Conservation (phyloP, 2,329 filamentous ascomycete genomes). For the Aureobasidium sp. region DNA sequence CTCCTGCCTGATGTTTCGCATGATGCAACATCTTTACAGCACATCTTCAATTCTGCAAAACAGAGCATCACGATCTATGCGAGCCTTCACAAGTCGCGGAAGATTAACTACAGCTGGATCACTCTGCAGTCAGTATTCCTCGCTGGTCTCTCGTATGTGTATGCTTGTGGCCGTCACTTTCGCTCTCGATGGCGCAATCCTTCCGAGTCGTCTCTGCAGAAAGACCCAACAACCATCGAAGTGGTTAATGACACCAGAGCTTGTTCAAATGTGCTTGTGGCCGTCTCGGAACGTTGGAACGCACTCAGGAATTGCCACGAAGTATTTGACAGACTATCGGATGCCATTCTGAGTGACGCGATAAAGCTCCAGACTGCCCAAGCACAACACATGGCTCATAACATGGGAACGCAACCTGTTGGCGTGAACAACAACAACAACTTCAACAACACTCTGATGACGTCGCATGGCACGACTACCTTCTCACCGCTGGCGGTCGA, state of each 20-base stretch:
- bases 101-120: slow-evolving; percentile 46
- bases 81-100: slow-evolving; percentile 37
- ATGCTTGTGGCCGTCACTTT: slow-evolving; percentile 37
- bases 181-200: slow-evolving; percentile 20
- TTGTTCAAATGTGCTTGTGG: slow-evolving; percentile 41
- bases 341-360: slow-evolving; percentile 37
- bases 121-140: slow-evolving; percentile 45
- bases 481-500: slow-evolving; percentile 30
- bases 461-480: not conserved
- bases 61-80: slow-evolving; percentile 40
- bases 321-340: slow-evolving; percentile 38
- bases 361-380: slow-evolving; percentile 27
- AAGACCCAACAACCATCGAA: slow-evolving; percentile 35
- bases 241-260: slow-evolving; percentile 38
- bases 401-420: not conserved
- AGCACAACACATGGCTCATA: not conserved
- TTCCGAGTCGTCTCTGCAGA: slow-evolving; percentile 20
- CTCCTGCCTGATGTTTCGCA: slow-evolving; percentile 18
- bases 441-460: not conserved
- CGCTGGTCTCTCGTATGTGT: slow-evolving; percentile 40
- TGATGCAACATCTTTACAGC: slow-evolving; percentile 17
- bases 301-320: slow-evolving; percentile 36
- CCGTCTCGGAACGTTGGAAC: slow-evolving; percentile 40
- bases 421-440: not conserved
- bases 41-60: slow-evolving; percentile 34